A percentile compares a stretch with the other conserved stretches of the same genome.
Conservation (phyloP, 2,329 filamentous ascomycete genomes). For the Neonectria punicea region DNA sequence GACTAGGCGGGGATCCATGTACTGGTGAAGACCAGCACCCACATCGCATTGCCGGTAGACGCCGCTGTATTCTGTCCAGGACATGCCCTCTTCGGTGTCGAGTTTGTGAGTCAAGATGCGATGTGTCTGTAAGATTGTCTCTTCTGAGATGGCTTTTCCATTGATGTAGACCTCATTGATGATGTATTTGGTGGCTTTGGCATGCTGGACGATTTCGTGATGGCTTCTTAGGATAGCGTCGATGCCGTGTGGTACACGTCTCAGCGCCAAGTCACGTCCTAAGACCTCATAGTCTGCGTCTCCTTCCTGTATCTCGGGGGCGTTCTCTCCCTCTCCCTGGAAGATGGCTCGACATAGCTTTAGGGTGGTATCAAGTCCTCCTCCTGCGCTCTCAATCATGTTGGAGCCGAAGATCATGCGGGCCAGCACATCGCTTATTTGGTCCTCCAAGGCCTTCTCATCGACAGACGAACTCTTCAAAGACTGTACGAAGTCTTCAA, state of each 20-base stretch:
- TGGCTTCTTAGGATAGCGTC: background rate
- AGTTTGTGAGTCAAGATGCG: conserved; percentile 29
- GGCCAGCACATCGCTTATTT: background rate
- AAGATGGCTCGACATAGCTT: conserved; percentile 10
- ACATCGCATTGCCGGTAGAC: conserved; percentile 40
- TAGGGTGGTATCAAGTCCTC: background rate
- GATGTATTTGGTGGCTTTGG: conserved; percentile 28
- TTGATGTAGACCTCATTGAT: conserved; percentile 19
- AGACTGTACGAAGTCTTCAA: background rate
- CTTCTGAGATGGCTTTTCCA: conserved; percentile 29
- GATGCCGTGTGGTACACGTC: background rate
- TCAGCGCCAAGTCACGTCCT: background rate
- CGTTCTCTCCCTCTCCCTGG: no score
- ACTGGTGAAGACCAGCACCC: conserved; percentile 13
- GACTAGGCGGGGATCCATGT: conserved; percentile 19
- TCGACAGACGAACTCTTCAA: background rate
- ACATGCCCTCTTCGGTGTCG: conserved; percentile 8
- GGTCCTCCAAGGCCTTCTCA: background rate
- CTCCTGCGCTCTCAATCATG: conserved; percentile 15
- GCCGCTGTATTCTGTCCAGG: conserved; percentile 28
- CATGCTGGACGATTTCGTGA: conserved; percentile 28
- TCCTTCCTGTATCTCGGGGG: no score
- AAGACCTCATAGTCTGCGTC: conserved; percentile 6
- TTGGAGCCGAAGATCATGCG: conserved; percentile 23
- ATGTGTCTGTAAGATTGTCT: conserved; percentile 39